phyloP scores from a whole-genome alignment of 1,139 yeast species.

The Scheffersomyces insectosa region DNA sequence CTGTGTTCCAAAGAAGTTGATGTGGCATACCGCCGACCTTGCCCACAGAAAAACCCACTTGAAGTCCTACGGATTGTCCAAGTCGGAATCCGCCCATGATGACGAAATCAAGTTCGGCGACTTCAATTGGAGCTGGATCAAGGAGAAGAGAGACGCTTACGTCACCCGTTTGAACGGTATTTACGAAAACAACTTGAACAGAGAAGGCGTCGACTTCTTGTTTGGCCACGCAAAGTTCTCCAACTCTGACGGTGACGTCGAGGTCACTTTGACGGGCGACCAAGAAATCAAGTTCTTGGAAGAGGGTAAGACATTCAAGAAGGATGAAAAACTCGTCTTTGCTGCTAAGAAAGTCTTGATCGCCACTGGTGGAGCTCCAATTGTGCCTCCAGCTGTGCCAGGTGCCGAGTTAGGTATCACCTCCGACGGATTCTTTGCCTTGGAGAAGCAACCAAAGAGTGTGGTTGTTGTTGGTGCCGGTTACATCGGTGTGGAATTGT shows the following conservation, averaged over 20 bases:
- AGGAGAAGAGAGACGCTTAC: slow-evolving; percentile 89
- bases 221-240: slow-evolving; percentile 87
- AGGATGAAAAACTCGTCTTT: slow-evolving; percentile 58
- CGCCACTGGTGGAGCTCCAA: slow-evolving; percentile 92
- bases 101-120: slow-evolving; percentile 51
- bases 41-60: slow-evolving; percentile 77
- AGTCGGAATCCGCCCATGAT: slow-evolving; percentile 39
- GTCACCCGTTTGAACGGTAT: slow-evolving; percentile 85
- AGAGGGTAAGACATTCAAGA: slow-evolving; percentile 25
- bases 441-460: slow-evolving; percentile 79
- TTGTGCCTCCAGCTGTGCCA: slow-evolving; percentile 66
- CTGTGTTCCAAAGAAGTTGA: slow-evolving; percentile 97
- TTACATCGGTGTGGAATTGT: slow-evolving; percentile 91
- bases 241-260: slow-evolving; percentile 66
- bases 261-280: slow-evolving; percentile 57
- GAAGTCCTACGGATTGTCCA: slow-evolving; percentile 74
- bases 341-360: slow-evolving; percentile 82
- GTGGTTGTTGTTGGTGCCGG: slow-evolving; percentile 99
- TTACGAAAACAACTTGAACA: slow-evolving; percentile 80
- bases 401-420: slow-evolving; percentile 85
- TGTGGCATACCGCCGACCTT: slow-evolving; percentile 96
- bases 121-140: slow-evolving; percentile 81
- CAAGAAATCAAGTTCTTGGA: slow-evolving; percentile 41
- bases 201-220: slow-evolving; percentile 84
- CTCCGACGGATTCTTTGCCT: slow-evolving; percentile 88